These are phyloP conservation scores for Neurospora pannonica DNA, from an alignment of 495 filamentous ascomycete genomes.

Conservation along the genomic window DNA sequence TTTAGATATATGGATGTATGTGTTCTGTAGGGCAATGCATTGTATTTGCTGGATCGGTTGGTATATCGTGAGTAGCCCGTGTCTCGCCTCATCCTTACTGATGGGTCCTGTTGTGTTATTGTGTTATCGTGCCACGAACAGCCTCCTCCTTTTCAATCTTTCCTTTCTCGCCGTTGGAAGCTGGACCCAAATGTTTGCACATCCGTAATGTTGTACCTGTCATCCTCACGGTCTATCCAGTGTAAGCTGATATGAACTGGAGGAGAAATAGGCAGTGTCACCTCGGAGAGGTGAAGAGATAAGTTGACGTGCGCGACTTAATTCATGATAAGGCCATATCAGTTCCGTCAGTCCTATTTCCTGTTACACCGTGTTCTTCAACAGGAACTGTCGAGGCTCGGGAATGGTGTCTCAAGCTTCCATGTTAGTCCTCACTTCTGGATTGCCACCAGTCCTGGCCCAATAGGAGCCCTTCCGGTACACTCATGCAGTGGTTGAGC, in stretches of 20 bases:
- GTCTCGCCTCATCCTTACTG: neutral
- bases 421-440: neutral
- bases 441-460: neutral
- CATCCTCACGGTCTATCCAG: neutral
- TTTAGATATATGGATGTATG: neutral
- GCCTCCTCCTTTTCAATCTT: neutral
- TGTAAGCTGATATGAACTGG: neutral
- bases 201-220: neutral
- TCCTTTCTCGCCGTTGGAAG: neutral
- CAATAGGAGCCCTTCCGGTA: neutral
- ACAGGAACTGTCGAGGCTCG: neutral
- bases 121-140: neutral
- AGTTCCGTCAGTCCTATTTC: neutral
- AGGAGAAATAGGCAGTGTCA: neutral
- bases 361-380: neutral
- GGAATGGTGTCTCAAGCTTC: neutral
- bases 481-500: neutral
- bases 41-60: neutral
- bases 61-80: neutral
- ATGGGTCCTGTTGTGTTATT: neutral
- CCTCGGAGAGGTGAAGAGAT: neutral
- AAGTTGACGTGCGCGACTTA: neutral
- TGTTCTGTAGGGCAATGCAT: neutral
- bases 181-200: neutral
- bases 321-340: neutral